A percentile compares a stretch with the other conserved stretches of the same genome.
Conservation (phyloP, 257 asterid genomes). For the Mitragyna speciosa region DNA sequence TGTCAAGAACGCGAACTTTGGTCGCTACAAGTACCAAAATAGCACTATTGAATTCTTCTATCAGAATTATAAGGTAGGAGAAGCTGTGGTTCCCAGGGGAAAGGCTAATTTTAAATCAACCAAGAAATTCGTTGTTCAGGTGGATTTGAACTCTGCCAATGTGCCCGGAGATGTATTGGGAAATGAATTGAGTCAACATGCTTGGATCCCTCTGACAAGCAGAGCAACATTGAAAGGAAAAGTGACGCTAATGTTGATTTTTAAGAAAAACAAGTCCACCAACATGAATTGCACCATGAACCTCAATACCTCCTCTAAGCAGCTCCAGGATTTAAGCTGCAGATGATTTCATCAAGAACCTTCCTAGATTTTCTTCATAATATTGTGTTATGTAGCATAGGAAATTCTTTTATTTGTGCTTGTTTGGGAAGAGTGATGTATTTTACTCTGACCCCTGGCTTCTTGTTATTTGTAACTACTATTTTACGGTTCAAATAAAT, state of each 20-base stretch:
- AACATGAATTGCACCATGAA: constrained; percentile 41
- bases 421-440: neutral
- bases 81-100: constrained; percentile 19
- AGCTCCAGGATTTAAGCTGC: neutral
- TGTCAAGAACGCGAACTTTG: constrained; percentile 47
- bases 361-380: too few relatives aligned
- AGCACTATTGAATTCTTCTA: constrained; percentile 36
- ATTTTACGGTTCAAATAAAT: neutral
- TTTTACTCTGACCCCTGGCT: neutral
- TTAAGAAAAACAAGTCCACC: constrained; percentile 41
- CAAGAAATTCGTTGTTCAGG: constrained; percentile 19
- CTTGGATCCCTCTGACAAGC: constrained; percentile 32
- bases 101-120: constrained; percentile 28
- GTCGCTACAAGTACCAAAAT: constrained; percentile 38
- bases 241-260: constrained; percentile 35
- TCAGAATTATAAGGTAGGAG: constrained; percentile 29
- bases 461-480: too few relatives aligned
- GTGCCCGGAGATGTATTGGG: constrained; percentile 11
- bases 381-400: too few relatives aligned
- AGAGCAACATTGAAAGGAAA: constrained; percentile 39
- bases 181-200: constrained; percentile 17
- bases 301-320: constrained; percentile 5
- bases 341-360: too few relatives aligned
- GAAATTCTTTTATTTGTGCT: neutral
- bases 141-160: constrained; percentile 19